A percentile compares a stretch with the other conserved stretches of the same genome.
Evolutionary conservation across 768 basidiomycete species (phyloP).

Genomic region (Xerocomellus intermedius): DNA sequence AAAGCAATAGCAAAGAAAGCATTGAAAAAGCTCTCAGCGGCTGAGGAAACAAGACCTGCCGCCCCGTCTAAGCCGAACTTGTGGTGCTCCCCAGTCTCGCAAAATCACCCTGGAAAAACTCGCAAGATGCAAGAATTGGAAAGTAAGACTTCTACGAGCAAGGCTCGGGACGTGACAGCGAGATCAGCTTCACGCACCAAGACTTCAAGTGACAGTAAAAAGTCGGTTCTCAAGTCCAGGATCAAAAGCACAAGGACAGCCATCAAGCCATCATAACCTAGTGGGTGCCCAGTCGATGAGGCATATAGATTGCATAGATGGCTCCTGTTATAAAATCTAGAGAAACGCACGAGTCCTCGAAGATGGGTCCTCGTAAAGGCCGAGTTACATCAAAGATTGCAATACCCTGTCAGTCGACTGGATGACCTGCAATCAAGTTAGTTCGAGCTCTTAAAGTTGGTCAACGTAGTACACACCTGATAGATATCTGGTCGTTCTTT

Average conservation of each 20-base stretch:
- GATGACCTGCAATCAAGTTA: conserved; percentile 50
- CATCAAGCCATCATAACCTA: conserved; percentile 5
- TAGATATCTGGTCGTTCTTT: conserved; percentile 83
- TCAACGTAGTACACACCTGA: conserved; percentile 48
- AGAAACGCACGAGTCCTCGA: conserved; percentile 1
- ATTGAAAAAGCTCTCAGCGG: not conserved
- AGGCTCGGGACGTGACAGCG: not conserved
- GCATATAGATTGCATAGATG: conserved; percentile 9
- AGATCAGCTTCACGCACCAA: conserved; percentile 4
- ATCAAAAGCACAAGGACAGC: not conserved
- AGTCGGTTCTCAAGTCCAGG: not conserved
- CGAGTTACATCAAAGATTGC: conserved; percentile 49
- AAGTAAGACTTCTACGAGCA: not conserved
- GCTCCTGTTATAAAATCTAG: conserved; percentile 7
- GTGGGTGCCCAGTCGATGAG: not conserved
- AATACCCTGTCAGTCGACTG: conserved; percentile 61
- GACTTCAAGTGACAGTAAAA: not conserved
- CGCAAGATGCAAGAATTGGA: conserved; percentile 20
- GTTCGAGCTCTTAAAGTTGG: not conserved
- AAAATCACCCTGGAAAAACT: not conserved
- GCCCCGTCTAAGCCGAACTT: not conserved
- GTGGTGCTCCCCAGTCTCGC: not conserved
- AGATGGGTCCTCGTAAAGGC: not conserved
- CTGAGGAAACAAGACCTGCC: not conserved
- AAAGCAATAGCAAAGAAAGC: conserved; percentile 40